These are phyloP conservation scores for Fragaria iinumae DNA, from an alignment of 306 rosid genomes.

Conservation along the genomic window DNA sequence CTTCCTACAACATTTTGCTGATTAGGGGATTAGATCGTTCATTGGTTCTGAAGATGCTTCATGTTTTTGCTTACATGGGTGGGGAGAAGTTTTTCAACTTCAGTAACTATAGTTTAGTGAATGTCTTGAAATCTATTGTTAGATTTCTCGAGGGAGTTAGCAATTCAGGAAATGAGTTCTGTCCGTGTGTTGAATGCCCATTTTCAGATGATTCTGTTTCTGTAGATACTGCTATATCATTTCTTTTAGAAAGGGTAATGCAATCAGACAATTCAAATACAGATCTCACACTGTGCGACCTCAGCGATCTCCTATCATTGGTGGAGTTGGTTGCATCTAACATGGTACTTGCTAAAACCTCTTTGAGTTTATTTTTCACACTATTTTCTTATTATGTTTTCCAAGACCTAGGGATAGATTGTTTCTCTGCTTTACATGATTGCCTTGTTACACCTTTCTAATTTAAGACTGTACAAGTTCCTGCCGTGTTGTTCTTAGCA, in stretches of 20 bases:
- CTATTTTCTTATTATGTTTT: not conserved
- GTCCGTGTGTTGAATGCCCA: conserved; percentile 51
- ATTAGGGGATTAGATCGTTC: conserved; percentile 42
- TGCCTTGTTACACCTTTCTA: conserved; percentile 7
- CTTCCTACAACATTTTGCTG: conserved; percentile 57
- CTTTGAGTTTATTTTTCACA: conserved; percentile 19
- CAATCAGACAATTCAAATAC: conserved; percentile 25
- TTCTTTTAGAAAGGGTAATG: conserved; percentile 49
- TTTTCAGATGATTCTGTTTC: conserved; percentile 56
- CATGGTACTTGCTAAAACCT: conserved; percentile 45
- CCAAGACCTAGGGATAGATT: not conserved
- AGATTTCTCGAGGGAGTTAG: conserved; percentile 51
- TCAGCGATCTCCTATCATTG: conserved; percentile 62
- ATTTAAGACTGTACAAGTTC: not conserved
- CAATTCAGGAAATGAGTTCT: conserved; percentile 37
- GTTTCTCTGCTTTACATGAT: not conserved
- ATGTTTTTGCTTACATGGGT: conserved; percentile 68
- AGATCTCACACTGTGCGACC: conserved; percentile 33
- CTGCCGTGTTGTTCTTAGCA: conserved; percentile 4
- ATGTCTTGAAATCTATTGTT: conserved; percentile 66
- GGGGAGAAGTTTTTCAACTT: conserved; percentile 50
- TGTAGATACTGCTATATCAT: conserved; percentile 42
- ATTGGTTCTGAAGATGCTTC: conserved; percentile 58
- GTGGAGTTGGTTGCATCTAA: conserved; percentile 72
- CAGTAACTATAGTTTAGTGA: conserved; percentile 37